Percentiles rank a stretch among this genome's conserved stretches.
These are phyloP conservation scores for Eucalyptus decipiens DNA, from an alignment of 345 rosid species.

Conservation along the genomic window DNA sequence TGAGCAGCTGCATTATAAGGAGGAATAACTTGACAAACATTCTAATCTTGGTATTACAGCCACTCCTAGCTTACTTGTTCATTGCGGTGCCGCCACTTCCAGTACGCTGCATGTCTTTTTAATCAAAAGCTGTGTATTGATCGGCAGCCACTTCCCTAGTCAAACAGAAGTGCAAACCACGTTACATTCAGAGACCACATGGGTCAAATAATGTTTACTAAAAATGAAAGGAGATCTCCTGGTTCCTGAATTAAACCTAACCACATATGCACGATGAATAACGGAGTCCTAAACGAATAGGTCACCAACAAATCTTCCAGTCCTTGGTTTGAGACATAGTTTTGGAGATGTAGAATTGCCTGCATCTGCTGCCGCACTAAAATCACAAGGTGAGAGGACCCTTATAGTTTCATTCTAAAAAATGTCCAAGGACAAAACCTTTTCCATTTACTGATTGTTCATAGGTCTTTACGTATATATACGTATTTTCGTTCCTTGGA, in stretches of 20 bases:
- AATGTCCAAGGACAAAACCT: background rate
- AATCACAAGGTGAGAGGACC: background rate
- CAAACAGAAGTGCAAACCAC: too few relatives aligned
- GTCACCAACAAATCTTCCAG: background rate
- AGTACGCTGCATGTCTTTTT: too few relatives aligned
- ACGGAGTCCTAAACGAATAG: background rate
- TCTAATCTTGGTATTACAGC: too few relatives aligned
- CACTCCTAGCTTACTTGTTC: too few relatives aligned
- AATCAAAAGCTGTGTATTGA: too few relatives aligned
- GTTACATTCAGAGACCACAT: background rate
- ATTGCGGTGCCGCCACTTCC: too few relatives aligned
- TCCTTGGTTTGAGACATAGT: background rate
- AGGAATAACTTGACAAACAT: background rate
- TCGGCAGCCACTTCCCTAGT: too few relatives aligned
- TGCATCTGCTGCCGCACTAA: background rate
- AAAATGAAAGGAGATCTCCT: background rate
- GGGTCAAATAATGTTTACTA: background rate
- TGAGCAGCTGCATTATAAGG: background rate
- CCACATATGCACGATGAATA: background rate
- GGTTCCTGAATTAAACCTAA: background rate
- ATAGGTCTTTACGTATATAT: rapidly evolving
- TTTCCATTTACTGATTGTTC: background rate
- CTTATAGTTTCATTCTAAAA: background rate
- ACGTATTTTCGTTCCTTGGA: too few relatives aligned
- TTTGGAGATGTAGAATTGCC: background rate